Conservation (phyloP, 192 early-diverging fungal species). For the Entomortierella beljakovae region DNA sequence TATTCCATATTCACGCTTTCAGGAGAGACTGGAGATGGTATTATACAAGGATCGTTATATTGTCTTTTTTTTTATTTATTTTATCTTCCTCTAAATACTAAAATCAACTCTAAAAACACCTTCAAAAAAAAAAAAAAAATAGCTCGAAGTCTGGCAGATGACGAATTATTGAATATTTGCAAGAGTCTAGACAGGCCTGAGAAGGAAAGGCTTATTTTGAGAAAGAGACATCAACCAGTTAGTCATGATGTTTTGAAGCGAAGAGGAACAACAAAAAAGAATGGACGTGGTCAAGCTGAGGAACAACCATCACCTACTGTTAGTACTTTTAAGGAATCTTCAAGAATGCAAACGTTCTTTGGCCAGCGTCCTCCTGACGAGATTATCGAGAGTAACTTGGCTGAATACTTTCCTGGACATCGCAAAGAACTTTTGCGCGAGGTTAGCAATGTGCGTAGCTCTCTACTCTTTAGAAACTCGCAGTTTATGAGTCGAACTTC, state of each 20-base stretch:
- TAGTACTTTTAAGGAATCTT: conserved; percentile 55
- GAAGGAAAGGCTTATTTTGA: conserved; percentile 77
- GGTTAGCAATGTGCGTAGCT: conserved; percentile 49
- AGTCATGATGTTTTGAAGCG: conserved; percentile 64
- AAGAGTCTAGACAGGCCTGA: conserved; percentile 71
- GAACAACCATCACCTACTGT: conserved; percentile 59
- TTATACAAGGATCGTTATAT: neutral
- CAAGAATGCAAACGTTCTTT: conserved; percentile 78
- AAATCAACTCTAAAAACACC: neutral
- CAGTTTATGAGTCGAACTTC: conserved; percentile 49
- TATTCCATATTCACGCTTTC: conserved; percentile 82
- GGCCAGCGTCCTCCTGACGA: conserved; percentile 96
- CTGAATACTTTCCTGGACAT: conserved; percentile 88
- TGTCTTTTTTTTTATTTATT: too few species aligned
- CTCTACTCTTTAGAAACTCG: conserved; percentile 40
- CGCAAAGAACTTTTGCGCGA: conserved; percentile 53
- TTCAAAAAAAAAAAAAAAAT: too few species aligned
- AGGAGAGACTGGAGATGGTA: conserved; percentile 76
- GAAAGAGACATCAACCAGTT: conserved; percentile 75
- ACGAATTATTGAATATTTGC: conserved; percentile 84
- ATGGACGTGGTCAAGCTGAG: conserved; percentile 5
- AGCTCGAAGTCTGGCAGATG: conserved; percentile 77
- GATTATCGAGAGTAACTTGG: conserved; percentile 90
- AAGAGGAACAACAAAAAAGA: conserved; percentile 55
- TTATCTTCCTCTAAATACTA: too few species aligned